A percentile compares a stretch with the other conserved stretches of the same genome.
phyloP scores from a whole-genome alignment of 192 early-diverging fungal genomes.

The Allomyces arbusculus region DNA sequence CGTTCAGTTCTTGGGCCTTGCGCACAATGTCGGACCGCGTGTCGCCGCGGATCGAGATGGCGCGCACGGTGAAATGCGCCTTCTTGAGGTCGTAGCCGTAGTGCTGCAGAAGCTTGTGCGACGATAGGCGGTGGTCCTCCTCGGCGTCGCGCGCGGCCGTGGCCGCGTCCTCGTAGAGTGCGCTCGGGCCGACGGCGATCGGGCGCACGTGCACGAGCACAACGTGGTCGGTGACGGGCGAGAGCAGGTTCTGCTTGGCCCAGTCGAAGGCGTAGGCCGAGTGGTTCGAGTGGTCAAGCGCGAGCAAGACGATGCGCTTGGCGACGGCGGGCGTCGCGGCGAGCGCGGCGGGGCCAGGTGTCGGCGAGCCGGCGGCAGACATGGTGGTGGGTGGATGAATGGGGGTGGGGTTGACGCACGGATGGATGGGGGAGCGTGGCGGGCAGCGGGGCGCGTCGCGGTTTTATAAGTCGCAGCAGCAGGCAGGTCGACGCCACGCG shows the following conservation, averaged over 20 bases:
- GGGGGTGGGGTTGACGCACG: too few species aligned
- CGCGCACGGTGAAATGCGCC: neutral
- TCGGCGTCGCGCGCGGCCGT: neutral
- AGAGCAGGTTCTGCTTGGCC: neutral
- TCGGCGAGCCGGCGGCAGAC: too few species aligned
- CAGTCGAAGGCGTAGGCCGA: neutral
- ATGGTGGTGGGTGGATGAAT: too few species aligned
- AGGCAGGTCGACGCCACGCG: too few species aligned
- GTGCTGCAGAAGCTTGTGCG: neutral
- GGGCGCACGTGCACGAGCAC: neutral
- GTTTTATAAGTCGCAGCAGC: too few species aligned
- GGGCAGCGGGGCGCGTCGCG: too few species aligned
- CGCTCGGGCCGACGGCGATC: neutral
- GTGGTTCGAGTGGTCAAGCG: neutral
- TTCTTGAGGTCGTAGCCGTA: neutral
- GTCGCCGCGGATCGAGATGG: conserved; percentile 1
- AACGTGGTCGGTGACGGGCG: neutral
- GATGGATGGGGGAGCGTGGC: too few species aligned
- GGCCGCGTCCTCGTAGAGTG: neutral
- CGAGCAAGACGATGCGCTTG: neutral
- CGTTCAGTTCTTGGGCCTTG: neutral
- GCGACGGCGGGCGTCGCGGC: neutral
- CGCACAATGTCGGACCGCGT: neutral
- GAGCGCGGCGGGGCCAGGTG: too few species aligned
- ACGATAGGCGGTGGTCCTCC: neutral